Evolutionary conservation across 2,329 filamentous ascomycete species (phyloP), one percentile per base, ranked within the genome.

Genomic region (Talaromyces marneffei): DNA sequence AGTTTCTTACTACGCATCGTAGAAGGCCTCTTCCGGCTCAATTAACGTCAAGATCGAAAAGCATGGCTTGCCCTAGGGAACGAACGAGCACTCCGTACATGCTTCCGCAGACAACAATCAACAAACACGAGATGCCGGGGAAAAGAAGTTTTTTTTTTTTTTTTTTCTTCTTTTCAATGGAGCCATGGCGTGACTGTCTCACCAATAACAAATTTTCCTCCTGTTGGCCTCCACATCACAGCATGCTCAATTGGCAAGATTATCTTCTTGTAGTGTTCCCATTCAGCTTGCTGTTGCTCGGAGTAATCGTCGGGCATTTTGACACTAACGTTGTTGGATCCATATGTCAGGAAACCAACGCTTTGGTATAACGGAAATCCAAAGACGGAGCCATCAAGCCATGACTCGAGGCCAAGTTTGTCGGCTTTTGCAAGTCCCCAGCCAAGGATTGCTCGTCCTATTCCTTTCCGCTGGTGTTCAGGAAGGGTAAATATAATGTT

Each of bases 401-500:
- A 60, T 4, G 46, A 44, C 4, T 60, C 57, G 18, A 60, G 57
- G 18, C 57, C 57, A 8, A 60, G 48, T 16, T 54, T 18, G 44
- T 60, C 57, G 4, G 48, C 37, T 35, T 60, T 60, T 29, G 48
- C 48, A n/a, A 60, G 57, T 9, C 57, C 57, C 57, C 57, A 60
- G 18, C 35, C 18, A 2, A 60, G 16, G 7, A 60, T 60, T 40
- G 57, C 48, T 31, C 48, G 48, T 20, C 57, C 57, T 14, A 60
- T 44, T 6, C 57, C 57, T 25, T 54, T 54, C 10, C 27, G 35
- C 20, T 53, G 57, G 39, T 54, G 37, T 25, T 60, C 48, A 12
- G 57, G 57, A 10, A 60, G 37, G 25, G 57, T 54, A 12, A 60
- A 60, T 25, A 60, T 60, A 20, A 60, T 60, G n/a, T 60, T 60